Base-by-base conservation (phyloP, 192 early-diverging fungal species). In the Funneliformis geosporum region DNA sequence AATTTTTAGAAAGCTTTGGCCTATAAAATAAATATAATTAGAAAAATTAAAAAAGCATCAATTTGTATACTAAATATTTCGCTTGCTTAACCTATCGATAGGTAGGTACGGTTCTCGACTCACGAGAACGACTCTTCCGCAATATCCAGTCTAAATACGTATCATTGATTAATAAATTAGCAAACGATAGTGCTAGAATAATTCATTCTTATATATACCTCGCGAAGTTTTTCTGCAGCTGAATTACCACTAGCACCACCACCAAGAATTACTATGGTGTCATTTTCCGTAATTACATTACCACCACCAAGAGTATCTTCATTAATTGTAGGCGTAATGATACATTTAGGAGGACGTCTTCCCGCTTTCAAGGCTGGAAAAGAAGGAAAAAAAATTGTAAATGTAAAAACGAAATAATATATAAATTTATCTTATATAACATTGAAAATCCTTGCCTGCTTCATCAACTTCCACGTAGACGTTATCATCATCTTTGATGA, bases 1-100 rank as follows among this genome's bases (percentile, higher is more conserved):
- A 68, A 0, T 77, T 50, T 75, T 91, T 91, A 84, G 80, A 85
- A 33, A 91, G 76, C 81, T 91, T 89, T n/a, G 88, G 85, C 46
- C 86, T 82, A 25, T 55, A n/a, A 66, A 27, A 42, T 12, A 46
- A 73, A 38, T 27, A 73, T 25, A 64, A 11, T 8, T 10, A 2
- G 11, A 0, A 16, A 25, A n/a, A 9, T 61, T 61, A 25, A 61
- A 28, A 64, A 27, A 64, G 18, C 5, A 18, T 25, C 5, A n/a
- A 27, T 70, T n/a, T 0, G 10, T 43, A 14, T 0, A 62, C 3
- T 27, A n/a, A 23, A 66, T 68, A 42, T 55, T 33, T 25, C 8
- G 47, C 38, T 23, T 7, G 62, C 64, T 60, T n/a, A 68, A 86
- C 71, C 89, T 79, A 77, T 90, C 88, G 73, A 91, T 84, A 47